phyloP scores from a whole-genome alignment of 371 early-diverging fungal genomes.

The Cokeromyces recurvatus region DNA sequence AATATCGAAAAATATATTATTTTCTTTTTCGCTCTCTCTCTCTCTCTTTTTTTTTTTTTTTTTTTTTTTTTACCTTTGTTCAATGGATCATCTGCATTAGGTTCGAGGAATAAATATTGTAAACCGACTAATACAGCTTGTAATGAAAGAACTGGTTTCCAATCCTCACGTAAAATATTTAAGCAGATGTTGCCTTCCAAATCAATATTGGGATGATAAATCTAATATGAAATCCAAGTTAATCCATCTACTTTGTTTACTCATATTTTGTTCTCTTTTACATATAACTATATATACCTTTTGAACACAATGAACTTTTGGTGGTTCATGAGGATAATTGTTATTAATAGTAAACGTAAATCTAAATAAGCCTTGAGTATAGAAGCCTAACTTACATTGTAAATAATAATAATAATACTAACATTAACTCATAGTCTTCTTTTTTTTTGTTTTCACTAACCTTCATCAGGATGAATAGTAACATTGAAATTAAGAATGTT shows the following conservation, averaged over 20 bases:
- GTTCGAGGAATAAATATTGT: conserved; percentile 94
- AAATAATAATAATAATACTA: background rate
- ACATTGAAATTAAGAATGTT: conserved; percentile 85
- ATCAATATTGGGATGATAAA: conserved; percentile 99
- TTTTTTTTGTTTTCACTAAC: conserved; percentile 34
- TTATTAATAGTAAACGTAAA: conserved; percentile 89
- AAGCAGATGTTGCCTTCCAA: conserved; percentile 97
- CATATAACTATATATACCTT: too few relatives aligned
- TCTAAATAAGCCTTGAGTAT: conserved; percentile 87
- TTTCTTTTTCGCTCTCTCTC: too few relatives aligned
- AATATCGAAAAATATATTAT: background rate
- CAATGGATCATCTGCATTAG: conserved; percentile 99
- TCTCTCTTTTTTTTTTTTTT: too few relatives aligned
- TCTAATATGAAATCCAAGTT: conserved; percentile 33
- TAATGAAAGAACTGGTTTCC: conserved; percentile 99
- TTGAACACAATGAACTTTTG: conserved; percentile 93
- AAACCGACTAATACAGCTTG: conserved; percentile 95
- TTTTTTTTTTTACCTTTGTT: conserved; percentile 72
- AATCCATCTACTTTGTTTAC: background rate
- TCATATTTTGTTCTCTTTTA: too few relatives aligned
- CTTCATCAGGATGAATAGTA: conserved; percentile 87
- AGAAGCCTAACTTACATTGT: conserved; percentile 65
- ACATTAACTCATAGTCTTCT: background rate
- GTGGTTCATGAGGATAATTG: conserved; percentile 98
- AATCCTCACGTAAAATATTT: conserved; percentile 98